Percentiles rank a stretch among this genome's conserved stretches.
Evolutionary conservation across 192 early-diverging fungal genomes (phyloP).

Genomic region (Coemansia sp.): DNA sequence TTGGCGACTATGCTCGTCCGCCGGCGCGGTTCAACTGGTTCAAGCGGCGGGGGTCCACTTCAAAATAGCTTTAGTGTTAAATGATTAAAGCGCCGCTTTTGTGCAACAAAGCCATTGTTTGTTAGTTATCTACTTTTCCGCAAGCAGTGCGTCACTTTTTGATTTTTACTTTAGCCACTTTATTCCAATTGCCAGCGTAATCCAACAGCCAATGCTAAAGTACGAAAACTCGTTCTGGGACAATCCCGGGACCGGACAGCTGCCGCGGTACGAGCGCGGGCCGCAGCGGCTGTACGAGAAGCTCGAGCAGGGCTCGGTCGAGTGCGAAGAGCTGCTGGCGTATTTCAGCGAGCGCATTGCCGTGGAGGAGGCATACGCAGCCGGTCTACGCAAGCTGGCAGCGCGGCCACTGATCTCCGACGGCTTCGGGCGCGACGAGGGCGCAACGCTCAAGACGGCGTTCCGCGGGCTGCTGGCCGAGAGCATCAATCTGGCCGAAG

Average conservation of each 20-base stretch:
- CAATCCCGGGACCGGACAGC: constrained; percentile 49
- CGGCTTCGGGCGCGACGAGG: constrained; percentile 54
- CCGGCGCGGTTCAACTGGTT: constrained; percentile 54
- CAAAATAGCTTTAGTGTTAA: constrained; percentile 15
- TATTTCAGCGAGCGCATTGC: constrained; percentile 48
- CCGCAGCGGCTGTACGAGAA: constrained; percentile 49
- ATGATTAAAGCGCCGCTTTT: not conserved
- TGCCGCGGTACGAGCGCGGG: constrained; percentile 48
- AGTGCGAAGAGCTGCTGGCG: constrained; percentile 49
- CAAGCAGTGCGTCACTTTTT: too few relatives aligned
- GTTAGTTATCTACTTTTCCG: too few relatives aligned
- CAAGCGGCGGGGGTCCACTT: constrained; percentile 55
- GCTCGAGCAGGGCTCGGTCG: constrained; percentile 47
- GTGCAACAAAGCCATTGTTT: not conserved
- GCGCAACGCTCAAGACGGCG: constrained; percentile 53
- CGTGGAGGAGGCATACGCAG: constrained; percentile 50
- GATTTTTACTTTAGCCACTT: too few relatives aligned
- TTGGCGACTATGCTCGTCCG: constrained; percentile 19
- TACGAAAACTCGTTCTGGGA: constrained; percentile 58
- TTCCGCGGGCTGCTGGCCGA: constrained; percentile 49
- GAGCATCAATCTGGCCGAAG: constrained; percentile 34
- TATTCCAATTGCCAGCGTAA: too few relatives aligned
- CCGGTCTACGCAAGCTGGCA: constrained; percentile 35
- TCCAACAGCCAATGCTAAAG: constrained; percentile 35
- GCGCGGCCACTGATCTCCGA: constrained; percentile 24